Evolutionary conservation across 345 rosid genomes (phyloP), one percentile per base, ranked within the genome.

Genomic region (Arabis alpina): DNA sequence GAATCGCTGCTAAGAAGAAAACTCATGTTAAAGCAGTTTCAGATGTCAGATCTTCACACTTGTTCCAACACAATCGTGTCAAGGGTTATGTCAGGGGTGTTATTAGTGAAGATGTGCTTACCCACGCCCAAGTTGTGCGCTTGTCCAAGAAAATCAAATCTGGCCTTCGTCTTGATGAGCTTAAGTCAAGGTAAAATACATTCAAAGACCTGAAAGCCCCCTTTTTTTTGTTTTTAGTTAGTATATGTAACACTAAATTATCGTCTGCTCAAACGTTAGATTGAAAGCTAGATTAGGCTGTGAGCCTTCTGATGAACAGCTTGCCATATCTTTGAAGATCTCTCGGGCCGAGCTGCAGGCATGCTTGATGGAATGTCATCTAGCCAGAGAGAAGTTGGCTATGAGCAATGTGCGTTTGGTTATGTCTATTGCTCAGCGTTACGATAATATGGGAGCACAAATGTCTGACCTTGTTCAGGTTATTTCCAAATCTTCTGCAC

Each of bases 381-480:
- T 94, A 79, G 99, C 99, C 0, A 89, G 88, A 77, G 97, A 91
- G 70, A 94, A 86, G 80, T 82, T 94, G 74, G 89, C 97, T 53
- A 94, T 94, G 99, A 89, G 93, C 82, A 94, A 94, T 72, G 96
- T 94, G 51, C 97, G 99, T 52, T 80, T 94, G 49, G 99, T 94
- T 71, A 79, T 94, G 93, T 89, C 96, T 16, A 91, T 94, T 36
- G 99, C 99, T 78, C 93, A 94, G 75, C 82, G 86, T 77, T 89
- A 91, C 37, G 88, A 89, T 69, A 86, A 85, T 82, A 81, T 87
- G 96, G 99, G 93, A 68, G 89, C 84, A 56, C 91, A 94, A 80
- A 86, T 94, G 97, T 80, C 93, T 75, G 99, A 94, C 79, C 99
- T 94, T 74, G 90, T 94, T 78, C 99, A 94, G 95, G 97, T 94